A percentile compares a stretch with the other conserved stretches of the same genome.
Conservation (phyloP, 2,329 filamentous ascomycete species). For the Aspergillus spinulosporus region DNA sequence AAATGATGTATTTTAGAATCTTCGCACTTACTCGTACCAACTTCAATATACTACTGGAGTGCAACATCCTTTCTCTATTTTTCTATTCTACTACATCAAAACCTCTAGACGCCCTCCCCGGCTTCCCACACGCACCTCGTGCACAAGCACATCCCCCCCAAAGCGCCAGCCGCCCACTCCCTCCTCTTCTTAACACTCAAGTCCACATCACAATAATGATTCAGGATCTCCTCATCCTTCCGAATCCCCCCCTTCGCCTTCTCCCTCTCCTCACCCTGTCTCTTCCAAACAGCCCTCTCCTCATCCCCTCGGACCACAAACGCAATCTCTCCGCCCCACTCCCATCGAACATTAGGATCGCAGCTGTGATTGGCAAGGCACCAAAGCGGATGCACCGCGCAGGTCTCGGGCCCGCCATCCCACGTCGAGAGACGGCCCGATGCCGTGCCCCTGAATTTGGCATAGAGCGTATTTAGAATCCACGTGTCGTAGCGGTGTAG, state of each 20-base stretch:
- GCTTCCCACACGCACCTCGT: slow-evolving; percentile 74
- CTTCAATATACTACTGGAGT: neutral
- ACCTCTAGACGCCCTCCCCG: slow-evolving; percentile 18
- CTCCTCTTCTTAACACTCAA: slow-evolving; percentile 76
- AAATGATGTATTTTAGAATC: slow-evolving; percentile 10
- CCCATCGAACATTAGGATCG: slow-evolving; percentile 91
- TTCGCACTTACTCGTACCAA: neutral
- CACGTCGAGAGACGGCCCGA: slow-evolving; percentile 75
- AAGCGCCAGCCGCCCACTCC: slow-evolving; percentile 83
- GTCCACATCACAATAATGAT: slow-evolving; percentile 89
- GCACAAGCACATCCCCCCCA: slow-evolving; percentile 90
- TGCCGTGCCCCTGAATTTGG: slow-evolving; percentile 90
- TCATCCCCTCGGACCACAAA: slow-evolving; percentile 36
- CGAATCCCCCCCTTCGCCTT: slow-evolving; percentile 55
- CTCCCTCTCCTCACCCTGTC: slow-evolving; percentile 24
- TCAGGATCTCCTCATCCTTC: slow-evolving; percentile 80
- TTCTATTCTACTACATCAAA: neutral
- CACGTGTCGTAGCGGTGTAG: slow-evolving; percentile 48
- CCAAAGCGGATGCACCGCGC: slow-evolving; percentile 93
- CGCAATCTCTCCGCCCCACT: slow-evolving; percentile 65
- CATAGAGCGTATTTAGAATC: slow-evolving; percentile 85
- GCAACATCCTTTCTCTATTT: slow-evolving; percentile 1
- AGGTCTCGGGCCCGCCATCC: slow-evolving; percentile 84
- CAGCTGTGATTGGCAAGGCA: slow-evolving; percentile 96
- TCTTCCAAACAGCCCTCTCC: slow-evolving; percentile 41